phyloP scores from a whole-genome alignment of 2,329 filamentous ascomycete genomes.

The Xylariaceae sp. region DNA sequence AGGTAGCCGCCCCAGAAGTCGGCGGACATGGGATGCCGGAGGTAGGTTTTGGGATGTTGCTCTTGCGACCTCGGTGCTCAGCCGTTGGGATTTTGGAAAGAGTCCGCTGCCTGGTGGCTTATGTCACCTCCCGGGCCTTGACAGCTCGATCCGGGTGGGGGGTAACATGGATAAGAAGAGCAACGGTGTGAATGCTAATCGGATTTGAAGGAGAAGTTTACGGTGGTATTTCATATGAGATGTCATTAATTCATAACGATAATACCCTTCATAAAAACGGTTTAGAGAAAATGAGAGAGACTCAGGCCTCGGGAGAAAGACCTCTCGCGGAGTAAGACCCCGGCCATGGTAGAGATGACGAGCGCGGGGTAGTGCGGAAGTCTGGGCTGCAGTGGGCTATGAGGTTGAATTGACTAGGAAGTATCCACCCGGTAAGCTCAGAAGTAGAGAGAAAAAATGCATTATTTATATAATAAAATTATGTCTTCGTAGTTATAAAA shows the following conservation, averaged over 20 bases:
- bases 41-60: background rate
- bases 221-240: background rate
- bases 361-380: background rate
- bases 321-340: background rate
- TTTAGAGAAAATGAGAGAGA: background rate
- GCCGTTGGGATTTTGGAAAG: no score
- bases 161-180: background rate
- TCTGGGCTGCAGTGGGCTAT: background rate
- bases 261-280: background rate
- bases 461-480: no score
- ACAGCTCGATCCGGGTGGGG: background rate
- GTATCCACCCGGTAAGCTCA: background rate
- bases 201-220: no score
- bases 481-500: no score
- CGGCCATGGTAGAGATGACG: background rate
- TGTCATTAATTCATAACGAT: background rate
- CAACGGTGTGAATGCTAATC: background rate
- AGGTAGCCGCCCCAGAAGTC: slow-evolving; percentile 95
- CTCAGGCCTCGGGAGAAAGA: background rate
- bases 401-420: background rate
- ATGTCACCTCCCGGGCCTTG: slow-evolving; percentile 7
- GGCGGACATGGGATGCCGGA: slow-evolving; percentile 66
- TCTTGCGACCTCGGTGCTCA: no score
- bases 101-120: background rate
- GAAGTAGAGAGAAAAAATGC: no score